phyloP scores from a whole-genome alignment of 2,329 filamentous ascomycete genomes.

The Xylaria sp. region DNA sequence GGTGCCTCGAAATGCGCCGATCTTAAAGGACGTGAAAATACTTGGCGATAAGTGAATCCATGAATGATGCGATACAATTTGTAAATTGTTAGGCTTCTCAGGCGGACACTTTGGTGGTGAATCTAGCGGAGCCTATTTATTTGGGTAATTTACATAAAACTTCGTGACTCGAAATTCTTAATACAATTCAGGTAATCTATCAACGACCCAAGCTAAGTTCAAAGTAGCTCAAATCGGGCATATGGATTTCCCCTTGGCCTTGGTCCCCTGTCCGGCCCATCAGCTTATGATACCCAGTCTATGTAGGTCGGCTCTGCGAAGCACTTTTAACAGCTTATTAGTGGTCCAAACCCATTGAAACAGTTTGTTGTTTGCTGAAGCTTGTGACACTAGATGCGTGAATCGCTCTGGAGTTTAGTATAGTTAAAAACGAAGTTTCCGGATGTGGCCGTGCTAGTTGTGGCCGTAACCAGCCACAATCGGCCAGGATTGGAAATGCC shows the following conservation, averaged over 20 bases:
- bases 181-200: too few species aligned
- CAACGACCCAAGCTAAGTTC: neutral
- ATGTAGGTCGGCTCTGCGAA: neutral
- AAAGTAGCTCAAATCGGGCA: neutral
- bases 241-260: neutral
- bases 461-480: too few species aligned
- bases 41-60: neutral
- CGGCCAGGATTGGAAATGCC: too few species aligned
- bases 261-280: neutral
- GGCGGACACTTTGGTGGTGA: too few species aligned
- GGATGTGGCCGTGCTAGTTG: too few species aligned
- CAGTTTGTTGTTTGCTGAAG: too few species aligned
- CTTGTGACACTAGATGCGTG: too few species aligned
- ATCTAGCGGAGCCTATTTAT: too few species aligned
- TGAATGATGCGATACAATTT: neutral
- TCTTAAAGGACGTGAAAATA: neutral
- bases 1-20: neutral
- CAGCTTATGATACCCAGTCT: neutral
- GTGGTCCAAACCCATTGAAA: too few species aligned
- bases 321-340: neutral
- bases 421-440: too few species aligned
- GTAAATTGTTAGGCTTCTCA: neutral
- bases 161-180: neutral
- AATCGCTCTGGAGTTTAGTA: too few species aligned
- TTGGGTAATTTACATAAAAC: neutral